phyloP scores from a whole-genome alignment of 2,329 filamentous ascomycete genomes.

The Mycosphaerella arachidis region DNA sequence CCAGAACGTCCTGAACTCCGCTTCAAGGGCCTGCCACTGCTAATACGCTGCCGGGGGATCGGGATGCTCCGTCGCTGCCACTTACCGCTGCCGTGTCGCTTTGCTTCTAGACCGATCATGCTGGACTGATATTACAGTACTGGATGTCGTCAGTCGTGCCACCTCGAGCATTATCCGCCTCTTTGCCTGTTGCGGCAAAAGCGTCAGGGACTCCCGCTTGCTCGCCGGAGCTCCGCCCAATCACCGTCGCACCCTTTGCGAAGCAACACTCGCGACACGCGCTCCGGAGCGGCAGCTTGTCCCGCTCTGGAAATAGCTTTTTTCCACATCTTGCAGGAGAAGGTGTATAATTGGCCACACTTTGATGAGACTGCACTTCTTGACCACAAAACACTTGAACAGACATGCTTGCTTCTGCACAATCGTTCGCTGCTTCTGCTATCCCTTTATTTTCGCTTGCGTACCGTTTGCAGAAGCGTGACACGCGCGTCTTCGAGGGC shows the following conservation, averaged over 20 bases:
- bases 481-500: not conserved
- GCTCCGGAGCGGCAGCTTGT: not conserved
- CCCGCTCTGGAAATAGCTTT: constrained; percentile 1
- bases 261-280: not conserved
- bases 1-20: not conserved
- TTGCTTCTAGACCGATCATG: not conserved
- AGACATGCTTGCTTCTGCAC: not conserved
- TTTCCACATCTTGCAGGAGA: not conserved
- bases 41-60: too few relatives aligned
- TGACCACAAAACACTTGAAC: not conserved
- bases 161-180: not conserved
- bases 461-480: not conserved
- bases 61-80: not conserved
- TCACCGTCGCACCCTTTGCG: not conserved
- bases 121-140: not conserved
- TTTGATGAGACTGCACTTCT: not conserved
- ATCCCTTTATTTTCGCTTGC: not conserved
- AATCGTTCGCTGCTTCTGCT: not conserved
- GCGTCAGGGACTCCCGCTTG: not conserved
- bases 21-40: not conserved
- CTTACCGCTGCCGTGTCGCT: not conserved
- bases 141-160: not conserved
- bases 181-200: not conserved
- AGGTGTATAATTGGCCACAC: not conserved
- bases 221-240: not conserved